A percentile compares a stretch with the other conserved stretches of the same genome.
phyloP scores from a whole-genome alignment of 306 rosid species.

The Canavalia ensiformis region DNA sequence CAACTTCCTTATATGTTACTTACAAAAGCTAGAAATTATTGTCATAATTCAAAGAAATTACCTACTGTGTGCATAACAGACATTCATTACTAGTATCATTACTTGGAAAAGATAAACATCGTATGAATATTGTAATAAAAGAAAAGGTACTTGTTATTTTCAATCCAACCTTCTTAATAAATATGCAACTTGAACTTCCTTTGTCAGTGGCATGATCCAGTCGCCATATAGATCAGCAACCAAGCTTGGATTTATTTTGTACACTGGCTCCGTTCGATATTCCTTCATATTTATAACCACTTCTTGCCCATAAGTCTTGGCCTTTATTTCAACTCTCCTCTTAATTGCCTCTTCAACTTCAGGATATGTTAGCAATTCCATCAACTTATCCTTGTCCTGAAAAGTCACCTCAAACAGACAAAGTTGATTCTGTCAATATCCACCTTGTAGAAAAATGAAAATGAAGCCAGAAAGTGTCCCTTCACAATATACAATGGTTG shows the following conservation, averaged over 20 bases:
- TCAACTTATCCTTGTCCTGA: slow-evolving; percentile 80
- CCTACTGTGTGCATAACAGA: neutral
- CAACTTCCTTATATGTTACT: slow-evolving; percentile 19
- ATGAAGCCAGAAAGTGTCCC: neutral
- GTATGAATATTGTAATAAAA: slow-evolving; percentile 22
- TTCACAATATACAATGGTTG: slow-evolving; percentile 7
- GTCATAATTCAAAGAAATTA: slow-evolving; percentile 4
- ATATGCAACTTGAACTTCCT: slow-evolving; percentile 91
- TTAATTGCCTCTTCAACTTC: slow-evolving; percentile 77
- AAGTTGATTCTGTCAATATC: slow-evolving; percentile 23
- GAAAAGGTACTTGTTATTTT: slow-evolving; percentile 34
- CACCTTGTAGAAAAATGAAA: slow-evolving; percentile 33
- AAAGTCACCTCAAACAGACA: slow-evolving; percentile 24
- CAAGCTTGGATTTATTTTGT: slow-evolving; percentile 79
- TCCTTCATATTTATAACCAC: slow-evolving; percentile 59
- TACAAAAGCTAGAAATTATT: slow-evolving; percentile 26
- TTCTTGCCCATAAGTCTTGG: slow-evolving; percentile 83
- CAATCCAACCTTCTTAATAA: slow-evolving; percentile 86
- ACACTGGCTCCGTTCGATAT: slow-evolving; percentile 61
- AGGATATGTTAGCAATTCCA: slow-evolving; percentile 80
- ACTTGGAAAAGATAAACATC: neutral
- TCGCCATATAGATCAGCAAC: slow-evolving; percentile 88
- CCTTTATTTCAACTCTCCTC: slow-evolving; percentile 80
- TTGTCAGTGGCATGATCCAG: slow-evolving; percentile 99
- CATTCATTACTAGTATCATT: slow-evolving; percentile 23